phyloP scores from a whole-genome alignment of 148 eudicot species.

The Heliamphora exappendiculata region DNA sequence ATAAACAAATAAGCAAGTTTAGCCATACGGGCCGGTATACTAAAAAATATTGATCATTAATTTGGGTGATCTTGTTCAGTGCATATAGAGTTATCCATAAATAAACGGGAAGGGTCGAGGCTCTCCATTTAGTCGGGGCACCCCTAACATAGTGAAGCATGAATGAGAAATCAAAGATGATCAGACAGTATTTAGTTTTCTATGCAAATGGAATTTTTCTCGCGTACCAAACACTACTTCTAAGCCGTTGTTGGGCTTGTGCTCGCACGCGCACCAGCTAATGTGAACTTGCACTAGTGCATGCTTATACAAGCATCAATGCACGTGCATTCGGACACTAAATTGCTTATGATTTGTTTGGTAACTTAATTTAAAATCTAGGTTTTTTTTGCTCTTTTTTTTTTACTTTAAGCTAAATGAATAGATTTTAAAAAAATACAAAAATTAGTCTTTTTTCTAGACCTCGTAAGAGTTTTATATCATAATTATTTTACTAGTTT shows the following conservation, averaged over 20 bases:
- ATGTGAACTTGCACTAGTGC: not conserved
- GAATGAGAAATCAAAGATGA: not conserved
- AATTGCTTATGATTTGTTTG: conserved; percentile 3
- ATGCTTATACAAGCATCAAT: not conserved
- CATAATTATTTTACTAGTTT: too few species aligned
- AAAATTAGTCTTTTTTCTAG: too few species aligned
- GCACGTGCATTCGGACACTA: conserved; percentile 11
- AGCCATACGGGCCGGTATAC: too few species aligned
- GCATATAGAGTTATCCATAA: too few species aligned
- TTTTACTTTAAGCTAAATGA: too few species aligned
- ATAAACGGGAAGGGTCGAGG: not conserved
- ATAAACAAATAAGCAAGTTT: too few species aligned
- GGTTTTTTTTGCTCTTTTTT: too few species aligned
- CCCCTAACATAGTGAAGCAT: not conserved
- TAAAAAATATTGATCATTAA: too few species aligned
- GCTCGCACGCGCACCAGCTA: conserved; percentile 17
- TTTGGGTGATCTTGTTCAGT: too few species aligned
- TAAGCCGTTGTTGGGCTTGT: not conserved
- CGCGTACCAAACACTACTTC: not conserved
- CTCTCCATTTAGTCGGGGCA: not conserved
- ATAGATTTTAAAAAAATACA: too few species aligned
- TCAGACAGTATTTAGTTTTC: not conserved
- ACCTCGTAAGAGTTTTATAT: too few species aligned
- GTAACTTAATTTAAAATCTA: too few species aligned
- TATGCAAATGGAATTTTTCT: not conserved